Evolutionary conservation across 306 rosid species (phyloP).

Genomic region (Corylus americana): DNA sequence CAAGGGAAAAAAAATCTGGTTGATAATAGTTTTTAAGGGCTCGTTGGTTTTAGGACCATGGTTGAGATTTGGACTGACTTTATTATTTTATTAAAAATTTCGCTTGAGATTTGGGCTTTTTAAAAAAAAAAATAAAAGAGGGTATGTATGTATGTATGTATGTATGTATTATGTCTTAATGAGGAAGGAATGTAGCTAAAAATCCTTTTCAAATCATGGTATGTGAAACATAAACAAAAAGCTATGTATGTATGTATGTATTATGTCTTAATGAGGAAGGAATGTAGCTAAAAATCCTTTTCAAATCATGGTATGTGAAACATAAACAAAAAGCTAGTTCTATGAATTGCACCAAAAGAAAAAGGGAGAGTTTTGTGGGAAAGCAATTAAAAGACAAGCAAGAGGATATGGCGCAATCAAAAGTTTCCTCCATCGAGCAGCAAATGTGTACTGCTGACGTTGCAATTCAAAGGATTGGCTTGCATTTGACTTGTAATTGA

Average conservation of each 20-base stretch:
- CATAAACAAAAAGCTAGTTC: background rate
- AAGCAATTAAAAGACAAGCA: background rate
- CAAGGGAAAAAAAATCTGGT: no score
- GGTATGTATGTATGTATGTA: background rate
- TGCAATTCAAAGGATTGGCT: background rate
- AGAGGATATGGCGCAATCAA: background rate
- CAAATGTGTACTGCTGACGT: background rate
- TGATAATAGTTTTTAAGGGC: no score
- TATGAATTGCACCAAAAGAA: no score
- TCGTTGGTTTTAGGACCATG: no score
- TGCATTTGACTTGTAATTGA: background rate
- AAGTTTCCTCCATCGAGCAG: background rate
- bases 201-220: background rate
- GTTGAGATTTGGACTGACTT: slow-evolving; percentile 17
- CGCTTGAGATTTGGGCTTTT: background rate
- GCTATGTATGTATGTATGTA: background rate
- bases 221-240: background rate
- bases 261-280: background rate
- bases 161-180: background rate
- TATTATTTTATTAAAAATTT: background rate
- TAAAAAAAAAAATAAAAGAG: no score
- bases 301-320: background rate
- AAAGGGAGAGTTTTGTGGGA: background rate
- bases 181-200: background rate
- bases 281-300: background rate